Base-by-base conservation (phyloP, 2,329 filamentous ascomycete species). In the Ramularia collo-cygni region DNA sequence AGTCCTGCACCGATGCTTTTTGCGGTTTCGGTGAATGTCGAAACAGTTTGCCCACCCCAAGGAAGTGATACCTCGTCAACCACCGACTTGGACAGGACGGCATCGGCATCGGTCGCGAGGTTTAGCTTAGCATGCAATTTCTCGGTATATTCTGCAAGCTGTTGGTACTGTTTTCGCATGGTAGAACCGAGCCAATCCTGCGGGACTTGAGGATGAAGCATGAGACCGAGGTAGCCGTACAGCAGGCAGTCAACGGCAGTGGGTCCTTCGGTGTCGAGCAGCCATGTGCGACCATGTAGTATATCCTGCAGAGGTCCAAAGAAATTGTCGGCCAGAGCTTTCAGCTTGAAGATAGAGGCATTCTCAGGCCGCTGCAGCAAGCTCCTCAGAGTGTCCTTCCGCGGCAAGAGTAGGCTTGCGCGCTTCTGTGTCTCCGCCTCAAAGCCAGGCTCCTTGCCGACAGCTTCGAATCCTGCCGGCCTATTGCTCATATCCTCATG, bases 171-270 rank as follows among this genome's bases (percentile, higher is more conserved):
- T 15, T 60, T 62, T 39, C 65, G 60, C 55, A 85, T 69, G 1
- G 72, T 70, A 36, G 77, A 71, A 42, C 68, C 66, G 4, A 84
- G 63, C 79, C 79, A 85, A 13, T 73, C 61, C 39, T 79, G 74
- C 12, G 79, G 76, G 15, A 84, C 58, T 7, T 73, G 63, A 1
- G 80, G 74, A 16, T 74, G 69, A 1, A 83, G 68, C 68, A 92
- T 83, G 35, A 95, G 65, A 2, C 78, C 74, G 26, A 96, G 67
- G 59, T 93, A 94, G 8, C 81, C 92, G 54, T 86, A 77, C 0
- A 79, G 81, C 33, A 95, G 62, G 58, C 85, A 95, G 62, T 95
- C 89, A 16, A 93, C 64, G 39, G 74, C 77, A 2, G 77, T 77
- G 0, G 76, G 71, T n/a, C 65, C 55, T 1, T 65, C 58, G 7